Evolutionary conservation across 768 basidiomycete genomes (phyloP), one percentile per base, ranked within the genome.

Genomic region (Rickenella mellea): DNA sequence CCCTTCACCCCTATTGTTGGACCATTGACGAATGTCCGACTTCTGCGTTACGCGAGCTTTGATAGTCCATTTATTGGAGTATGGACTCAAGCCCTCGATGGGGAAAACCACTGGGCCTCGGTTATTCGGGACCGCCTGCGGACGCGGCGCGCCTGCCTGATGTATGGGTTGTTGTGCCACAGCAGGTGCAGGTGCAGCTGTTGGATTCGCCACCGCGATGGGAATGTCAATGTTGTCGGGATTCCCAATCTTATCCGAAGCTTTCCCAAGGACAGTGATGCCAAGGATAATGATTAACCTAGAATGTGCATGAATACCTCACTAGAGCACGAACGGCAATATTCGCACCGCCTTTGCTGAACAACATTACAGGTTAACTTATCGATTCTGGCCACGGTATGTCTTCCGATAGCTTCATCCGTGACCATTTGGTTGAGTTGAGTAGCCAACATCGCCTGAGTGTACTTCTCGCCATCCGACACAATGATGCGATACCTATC

Each of bases 21-120:
- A 83, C 78, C 83, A 99, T n/a, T 76, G 74, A 51, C 76, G 83
- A 55, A 98, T 78, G 0, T 97, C 96, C 1, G 78, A 77, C 60
- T 94, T 97, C 48, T 85, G 76, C 10, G 80, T 85, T 38, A 97
- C 89, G 30, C 89, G 83, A 22, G 89, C 94, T 59, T 91, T 92
- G 70, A 98, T 94, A 8, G 88, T 92, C 96, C 96, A 99, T 61
- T 89, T 89, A 66, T 94, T 97, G 62, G 96, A 91, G 54, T 97
- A 98, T 7, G 94, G 94, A 55, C 86, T 92, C 33, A 98, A 74
- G 5, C 81, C 85, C 57, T 96, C 94, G 49, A 99, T 98, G 2
- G 93, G 94, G 60, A 81, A 81, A 25, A 80, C 59, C 0, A 71
- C 52, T 36, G 33, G 9, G 31, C 30, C 42, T 45, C 24, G 52